A percentile compares a stretch with the other conserved stretches of the same genome.
These are phyloP conservation scores for Aegilops longissima DNA, from an alignment of 176 grass and related monocot species.

Conservation along the genomic window DNA sequence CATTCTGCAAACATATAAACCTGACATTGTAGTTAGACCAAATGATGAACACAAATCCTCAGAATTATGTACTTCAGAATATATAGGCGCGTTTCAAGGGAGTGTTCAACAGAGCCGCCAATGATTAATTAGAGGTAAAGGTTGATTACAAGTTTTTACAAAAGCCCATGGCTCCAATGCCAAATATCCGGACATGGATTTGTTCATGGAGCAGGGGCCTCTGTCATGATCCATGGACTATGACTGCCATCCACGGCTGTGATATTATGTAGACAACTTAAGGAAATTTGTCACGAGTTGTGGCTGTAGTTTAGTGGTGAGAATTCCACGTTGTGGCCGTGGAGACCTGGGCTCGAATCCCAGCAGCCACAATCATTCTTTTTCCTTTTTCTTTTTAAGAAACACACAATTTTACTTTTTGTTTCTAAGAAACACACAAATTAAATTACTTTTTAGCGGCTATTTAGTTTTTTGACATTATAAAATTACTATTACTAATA, in stretches of 20 bases:
- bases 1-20: constrained; percentile 99
- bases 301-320: constrained; percentile 95
- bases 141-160: neutral
- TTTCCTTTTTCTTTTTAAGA: too few relatives aligned
- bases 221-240: neutral
- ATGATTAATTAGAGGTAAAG: neutral
- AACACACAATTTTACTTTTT: too few relatives aligned
- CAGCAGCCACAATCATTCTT: constrained; percentile 55
- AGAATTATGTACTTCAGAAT: constrained; percentile 1
- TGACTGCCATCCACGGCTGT: neutral
- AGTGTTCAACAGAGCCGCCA: neutral
- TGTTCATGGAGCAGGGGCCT: neutral
- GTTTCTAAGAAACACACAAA: too few relatives aligned
- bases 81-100: neutral
- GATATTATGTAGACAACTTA: neutral
- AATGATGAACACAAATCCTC: constrained; percentile 27
- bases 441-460: too few relatives aligned
- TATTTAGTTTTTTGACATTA: too few relatives aligned
- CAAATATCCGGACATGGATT: neutral
- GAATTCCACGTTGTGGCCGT: constrained; percentile 97
- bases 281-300: neutral
- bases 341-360: constrained; percentile 94
- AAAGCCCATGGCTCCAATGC: neutral
- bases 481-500: too few relatives aligned
- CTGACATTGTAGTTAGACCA: constrained; percentile 53